Evolutionary conservation across 495 filamentous ascomycete species (phyloP), one percentile per base, ranked within the genome.

Genomic region (Penicillium daleae): DNA sequence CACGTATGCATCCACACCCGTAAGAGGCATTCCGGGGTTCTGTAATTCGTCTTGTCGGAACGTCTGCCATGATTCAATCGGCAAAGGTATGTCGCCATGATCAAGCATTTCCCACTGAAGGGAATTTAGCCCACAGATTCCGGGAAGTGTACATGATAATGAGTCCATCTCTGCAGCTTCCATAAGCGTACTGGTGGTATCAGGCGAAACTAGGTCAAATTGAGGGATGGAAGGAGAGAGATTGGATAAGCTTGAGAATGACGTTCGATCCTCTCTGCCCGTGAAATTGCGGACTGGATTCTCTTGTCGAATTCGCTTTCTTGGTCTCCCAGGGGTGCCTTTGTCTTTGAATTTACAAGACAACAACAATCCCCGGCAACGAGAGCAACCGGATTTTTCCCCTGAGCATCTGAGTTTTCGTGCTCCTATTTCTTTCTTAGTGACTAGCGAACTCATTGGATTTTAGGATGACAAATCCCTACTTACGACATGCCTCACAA

Each of bases 401-500:
- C 70, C 70, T 31, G 70, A 72, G 62, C 70, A 72, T 64, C 65
- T 60, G 35, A 72, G 67, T 60, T 72, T 72, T 26, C 70, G 65
- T 0, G 70, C 31, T 17, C 70, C 70, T 72, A n/a, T 46, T 4
- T 22, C 2, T 12, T 3, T 46, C n/a, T 46, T 24, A 46, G n/a
- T 21, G 9, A 42, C 8, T 33, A 26, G 46, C 35, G 56, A 55
- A 58, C 33, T 35, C 42, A 27, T 10, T 4, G 17, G 15, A 15
- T 17, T 44, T 26, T 33, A 35, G 17, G 26, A 10, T 21, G 39
- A 19, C 19, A 19, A 4, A 3, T 17, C 7, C n/a, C 19, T 26
- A 51, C 67, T 52, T 60, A 70, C 64, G 57, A 49, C 64, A 68
- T 17, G 66, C 59, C 53, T 68, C 63, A 19, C 66, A 71, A 27